A percentile compares a stretch with the other conserved stretches of the same genome.
Conservation (phyloP, 345 rosid species). For the Camelina neglecta region DNA sequence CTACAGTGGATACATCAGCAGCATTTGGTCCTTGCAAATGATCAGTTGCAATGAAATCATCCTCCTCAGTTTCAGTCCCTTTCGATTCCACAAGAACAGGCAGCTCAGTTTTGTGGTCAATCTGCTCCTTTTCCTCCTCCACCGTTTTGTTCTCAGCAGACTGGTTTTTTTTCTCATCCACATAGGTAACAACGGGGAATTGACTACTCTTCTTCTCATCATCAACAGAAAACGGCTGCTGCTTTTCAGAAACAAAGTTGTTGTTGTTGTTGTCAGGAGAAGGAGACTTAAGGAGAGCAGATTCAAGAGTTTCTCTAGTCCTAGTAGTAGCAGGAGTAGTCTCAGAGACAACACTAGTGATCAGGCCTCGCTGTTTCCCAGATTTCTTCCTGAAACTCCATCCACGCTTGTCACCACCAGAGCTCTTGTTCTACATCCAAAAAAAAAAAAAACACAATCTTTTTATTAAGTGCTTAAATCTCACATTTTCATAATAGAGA, state of each 20-base stretch:
- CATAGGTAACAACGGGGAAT: slow-evolving; percentile 31
- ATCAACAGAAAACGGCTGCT: slow-evolving; percentile 32
- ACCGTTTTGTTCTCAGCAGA: slow-evolving; percentile 8
- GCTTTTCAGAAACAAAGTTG: slow-evolving; percentile 47
- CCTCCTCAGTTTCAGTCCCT: slow-evolving; percentile 41
- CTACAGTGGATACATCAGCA: slow-evolving; percentile 21
- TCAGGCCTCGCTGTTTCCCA: slow-evolving; percentile 69
- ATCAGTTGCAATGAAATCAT: slow-evolving; percentile 14
- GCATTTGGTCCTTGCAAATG: neutral
- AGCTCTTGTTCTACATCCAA: slow-evolving; percentile 57
- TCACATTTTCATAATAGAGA: neutral
- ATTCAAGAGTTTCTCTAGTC: slow-evolving; percentile 60
- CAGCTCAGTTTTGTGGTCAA: slow-evolving; percentile 42
- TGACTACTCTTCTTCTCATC: slow-evolving; percentile 53
- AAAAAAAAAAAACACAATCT: neutral
- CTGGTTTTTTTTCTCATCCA: slow-evolving; percentile 17
- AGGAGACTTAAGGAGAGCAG: slow-evolving; percentile 49
- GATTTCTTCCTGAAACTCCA: slow-evolving; percentile 90
- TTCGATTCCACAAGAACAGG: slow-evolving; percentile 42
- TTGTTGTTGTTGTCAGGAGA: slow-evolving; percentile 46
- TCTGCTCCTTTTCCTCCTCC: slow-evolving; percentile 42
- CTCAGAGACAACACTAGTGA: slow-evolving; percentile 59
- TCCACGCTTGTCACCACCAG: slow-evolving; percentile 58
- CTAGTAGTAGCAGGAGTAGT: slow-evolving; percentile 37
- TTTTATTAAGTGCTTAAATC: neutral